phyloP scores from a whole-genome alignment of 1,139 yeast species.

The Pichia sp. region DNA sequence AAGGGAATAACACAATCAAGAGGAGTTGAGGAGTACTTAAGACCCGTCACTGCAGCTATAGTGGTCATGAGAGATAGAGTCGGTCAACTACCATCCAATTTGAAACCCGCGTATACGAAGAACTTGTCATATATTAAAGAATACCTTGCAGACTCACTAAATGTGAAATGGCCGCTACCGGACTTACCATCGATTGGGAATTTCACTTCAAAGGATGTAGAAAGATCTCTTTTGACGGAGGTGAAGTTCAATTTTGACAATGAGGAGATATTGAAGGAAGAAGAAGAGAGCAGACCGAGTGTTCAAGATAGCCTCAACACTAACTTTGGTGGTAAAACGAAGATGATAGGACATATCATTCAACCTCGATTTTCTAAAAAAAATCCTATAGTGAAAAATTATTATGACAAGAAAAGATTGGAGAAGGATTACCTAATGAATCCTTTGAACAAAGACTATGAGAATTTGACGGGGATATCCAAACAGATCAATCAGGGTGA shows the following conservation, averaged over 20 bases:
- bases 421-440: conserved; percentile 63
- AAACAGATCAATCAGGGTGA: conserved; percentile 27
- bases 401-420: conserved; percentile 59
- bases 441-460: conserved; percentile 51
- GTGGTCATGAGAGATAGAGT: conserved; percentile 78
- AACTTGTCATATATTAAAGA: conserved; percentile 53
- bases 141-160: conserved; percentile 35
- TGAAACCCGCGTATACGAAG: conserved; percentile 68
- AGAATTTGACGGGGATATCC: conserved; percentile 53
- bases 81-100: conserved; percentile 78
- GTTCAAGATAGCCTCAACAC: conserved; percentile 22
- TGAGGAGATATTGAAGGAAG: conserved; percentile 39
- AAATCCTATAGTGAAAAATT: conserved; percentile 25
- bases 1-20: conserved; percentile 27
- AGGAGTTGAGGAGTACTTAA: conserved; percentile 38
- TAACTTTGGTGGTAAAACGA: conserved; percentile 28
- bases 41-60: conserved; percentile 69
- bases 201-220: conserved; percentile 68
- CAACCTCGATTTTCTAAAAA: conserved; percentile 23
- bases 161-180: conserved; percentile 66
- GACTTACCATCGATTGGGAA: conserved; percentile 57
- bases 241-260: conserved; percentile 59
- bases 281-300: conserved; percentile 19
- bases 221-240: conserved; percentile 69
- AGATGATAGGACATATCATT: conserved; percentile 28